A percentile compares a stretch with the other conserved stretches of the same genome.
Conservation (phyloP, 768 basidiomycete species). For the Boletus fagicola region DNA sequence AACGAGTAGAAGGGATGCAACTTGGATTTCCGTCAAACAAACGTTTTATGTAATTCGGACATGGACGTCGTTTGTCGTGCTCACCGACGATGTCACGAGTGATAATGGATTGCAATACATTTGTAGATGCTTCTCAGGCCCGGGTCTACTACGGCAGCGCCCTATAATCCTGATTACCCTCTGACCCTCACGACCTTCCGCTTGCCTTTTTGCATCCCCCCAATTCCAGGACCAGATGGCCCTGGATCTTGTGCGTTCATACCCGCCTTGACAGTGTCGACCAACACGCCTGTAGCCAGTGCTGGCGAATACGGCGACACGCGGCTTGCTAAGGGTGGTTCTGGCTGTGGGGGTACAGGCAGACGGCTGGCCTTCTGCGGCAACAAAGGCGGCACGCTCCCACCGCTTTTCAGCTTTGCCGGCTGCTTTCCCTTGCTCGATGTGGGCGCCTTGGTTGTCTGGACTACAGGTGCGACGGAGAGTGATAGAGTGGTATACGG, state of each 20-base stretch:
- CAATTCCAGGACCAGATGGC: constrained; percentile 32
- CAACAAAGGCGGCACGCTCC: constrained; percentile 28
- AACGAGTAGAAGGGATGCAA: neutral
- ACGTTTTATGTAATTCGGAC: too few species aligned
- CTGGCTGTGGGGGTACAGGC: constrained; percentile 75
- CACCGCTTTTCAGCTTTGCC: constrained; percentile 45
- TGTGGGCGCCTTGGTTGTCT: constrained; percentile 32
- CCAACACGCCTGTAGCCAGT: constrained; percentile 69
- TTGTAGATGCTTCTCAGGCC: constrained; percentile 18
- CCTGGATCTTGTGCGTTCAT: constrained; percentile 65
- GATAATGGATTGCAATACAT: constrained; percentile 18
- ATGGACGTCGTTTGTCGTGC: neutral
- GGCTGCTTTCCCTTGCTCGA: constrained; percentile 51
- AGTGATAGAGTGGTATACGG: constrained; percentile 49
- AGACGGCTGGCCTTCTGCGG: constrained; percentile 40
- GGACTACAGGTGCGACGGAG: constrained; percentile 28
- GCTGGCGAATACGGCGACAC: constrained; percentile 81
- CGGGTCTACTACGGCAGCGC: constrained; percentile 1
- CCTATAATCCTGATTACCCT: constrained; percentile 35
- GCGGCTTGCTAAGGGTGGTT: constrained; percentile 68
- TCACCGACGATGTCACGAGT: neutral
- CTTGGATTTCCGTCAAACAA: neutral
- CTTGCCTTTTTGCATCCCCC: constrained; percentile 62
- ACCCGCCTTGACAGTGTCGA: constrained; percentile 84
- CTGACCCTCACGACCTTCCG: constrained; percentile 77